Base-by-base conservation (phyloP, 2,329 filamentous ascomycete species). In the Trichoderma guizhouense region DNA sequence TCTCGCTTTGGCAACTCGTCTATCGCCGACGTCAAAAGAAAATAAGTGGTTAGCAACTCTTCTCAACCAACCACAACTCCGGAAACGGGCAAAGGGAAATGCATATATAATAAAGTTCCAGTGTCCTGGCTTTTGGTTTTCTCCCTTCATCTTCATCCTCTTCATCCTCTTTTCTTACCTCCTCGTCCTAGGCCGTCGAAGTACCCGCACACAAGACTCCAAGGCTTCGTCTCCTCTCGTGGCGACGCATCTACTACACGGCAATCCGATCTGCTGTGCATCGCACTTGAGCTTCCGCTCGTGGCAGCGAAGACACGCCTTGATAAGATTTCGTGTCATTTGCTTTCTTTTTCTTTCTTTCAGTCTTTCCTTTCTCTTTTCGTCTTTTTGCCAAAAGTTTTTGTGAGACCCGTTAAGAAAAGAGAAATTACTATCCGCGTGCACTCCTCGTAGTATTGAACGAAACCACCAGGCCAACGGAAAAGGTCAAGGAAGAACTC, bases 221-320 rank as follows among this genome's bases (percentile, higher is more conserved):
- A 36, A 34, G 5, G 32, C 34, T 18, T 15, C 34, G 43, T 43
- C n/a, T 21, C 36, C 60, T n/a, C 32, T 63, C n/a, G 34, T 26
- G 8, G n/a, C 21, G 15, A n/a, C n/a, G 60, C 60, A 63, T 63
- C 60, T 63, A 63, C 60, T 63, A 63, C 60, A 63, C 34, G 60
- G 60, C 6, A 63, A 5, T 39, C 60, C 60, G 15, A 63, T 36
- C 15, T 63, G 30, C 8, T 36, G 34, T 2, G 60, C 60, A 24
- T 63, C 60, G 34, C 60, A 63, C 28, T 43, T 63, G 15, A 63
- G 34, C 8, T 63, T 63, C 34, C 60, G 60, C 60, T 63, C 60
- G 34, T 63, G 60, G 26, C 60, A 63, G 21, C 34, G 60, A n/a
- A 63, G 60, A 26, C 60, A 63, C 7, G 60, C 39, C 21, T 43